Percentiles rank a stretch among this genome's conserved stretches.
phyloP scores from a whole-genome alignment of 2,329 filamentous ascomycete species.

The Verticillium tricorpus region DNA sequence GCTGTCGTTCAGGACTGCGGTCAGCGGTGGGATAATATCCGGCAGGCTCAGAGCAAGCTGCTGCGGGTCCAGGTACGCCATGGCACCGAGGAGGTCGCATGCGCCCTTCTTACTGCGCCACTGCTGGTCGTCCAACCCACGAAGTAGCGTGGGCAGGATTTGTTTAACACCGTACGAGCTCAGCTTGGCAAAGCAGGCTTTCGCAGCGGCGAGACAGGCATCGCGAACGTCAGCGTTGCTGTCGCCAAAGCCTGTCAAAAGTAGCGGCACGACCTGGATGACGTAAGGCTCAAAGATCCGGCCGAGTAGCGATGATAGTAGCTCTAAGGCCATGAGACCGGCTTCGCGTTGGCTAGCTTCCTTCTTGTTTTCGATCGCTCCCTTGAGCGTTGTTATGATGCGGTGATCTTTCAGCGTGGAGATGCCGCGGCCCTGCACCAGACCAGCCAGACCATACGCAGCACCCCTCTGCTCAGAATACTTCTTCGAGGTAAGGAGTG shows the following conservation, averaged over 20 bases:
- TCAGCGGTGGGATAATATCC: slow-evolving; percentile 94
- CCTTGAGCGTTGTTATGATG: slow-evolving; percentile 75
- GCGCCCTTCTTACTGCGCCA: slow-evolving; percentile 99
- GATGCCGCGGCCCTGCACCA: slow-evolving; percentile 85
- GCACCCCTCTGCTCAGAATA: slow-evolving; percentile 92
- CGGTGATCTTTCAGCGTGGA: slow-evolving; percentile 77
- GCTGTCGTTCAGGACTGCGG: slow-evolving; percentile 90
- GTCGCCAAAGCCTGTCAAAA: slow-evolving; percentile 87
- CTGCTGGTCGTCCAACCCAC: slow-evolving; percentile 89
- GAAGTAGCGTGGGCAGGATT: slow-evolving; percentile 84
- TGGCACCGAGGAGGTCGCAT: slow-evolving; percentile 92
- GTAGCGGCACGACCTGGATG: slow-evolving; percentile 88
- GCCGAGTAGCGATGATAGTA: slow-evolving; percentile 80
- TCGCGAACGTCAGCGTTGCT: slow-evolving; percentile 84
- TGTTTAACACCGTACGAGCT: slow-evolving; percentile 96
- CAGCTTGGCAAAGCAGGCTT: slow-evolving; percentile 86
- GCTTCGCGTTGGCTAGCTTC: slow-evolving; percentile 85
- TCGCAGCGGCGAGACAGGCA: slow-evolving; percentile 86
- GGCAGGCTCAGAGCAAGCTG: slow-evolving; percentile 89
- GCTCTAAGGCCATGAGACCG: slow-evolving; percentile 83
- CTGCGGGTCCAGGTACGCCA: slow-evolving; percentile 96
- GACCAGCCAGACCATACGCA: slow-evolving; percentile 88
- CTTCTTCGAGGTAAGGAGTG: slow-evolving; percentile 80
- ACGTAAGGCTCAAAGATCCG: slow-evolving; percentile 94
- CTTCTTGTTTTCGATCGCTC: slow-evolving; percentile 92